These are phyloP conservation scores for Populus hybrid DNA, from an alignment of 441 rosid species.

Conservation along the genomic window DNA sequence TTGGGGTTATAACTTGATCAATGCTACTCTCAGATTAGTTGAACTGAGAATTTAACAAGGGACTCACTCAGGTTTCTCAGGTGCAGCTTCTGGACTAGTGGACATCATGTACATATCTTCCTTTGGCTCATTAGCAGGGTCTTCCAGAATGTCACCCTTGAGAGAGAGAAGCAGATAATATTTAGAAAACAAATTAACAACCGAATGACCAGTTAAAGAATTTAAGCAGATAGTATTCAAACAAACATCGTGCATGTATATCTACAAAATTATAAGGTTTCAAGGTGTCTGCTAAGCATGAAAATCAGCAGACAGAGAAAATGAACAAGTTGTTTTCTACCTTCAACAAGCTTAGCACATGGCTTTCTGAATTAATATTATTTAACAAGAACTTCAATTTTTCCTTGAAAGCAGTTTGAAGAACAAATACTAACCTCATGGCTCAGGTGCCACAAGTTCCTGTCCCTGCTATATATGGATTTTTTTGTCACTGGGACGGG, in stretches of 20 bases:
- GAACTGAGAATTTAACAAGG: not conserved
- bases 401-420: not conserved
- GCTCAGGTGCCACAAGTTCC: constrained; percentile 95
- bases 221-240: not conserved
- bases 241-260: not conserved
- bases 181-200: not conserved
- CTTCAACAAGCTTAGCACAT: not conserved
- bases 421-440: constrained; percentile 58
- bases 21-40: not conserved
- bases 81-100: constrained; percentile 85
- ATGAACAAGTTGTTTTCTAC: not conserved
- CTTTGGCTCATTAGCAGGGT: constrained; percentile 87
- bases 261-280: not conserved
- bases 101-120: constrained; percentile 94
- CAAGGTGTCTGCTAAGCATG: not conserved
- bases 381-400: not conserved
- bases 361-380: not conserved
- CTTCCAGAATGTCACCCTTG: constrained; percentile 89
- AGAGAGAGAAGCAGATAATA: not conserved
- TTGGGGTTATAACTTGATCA: not conserved
- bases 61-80: constrained; percentile 69
- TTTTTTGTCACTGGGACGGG: constrained; percentile 95
- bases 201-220: not conserved
- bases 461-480: constrained; percentile 92
- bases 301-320: not conserved